Conservation (phyloP, 768 basidiomycete genomes). For the Suillus fuscotomentosus region DNA sequence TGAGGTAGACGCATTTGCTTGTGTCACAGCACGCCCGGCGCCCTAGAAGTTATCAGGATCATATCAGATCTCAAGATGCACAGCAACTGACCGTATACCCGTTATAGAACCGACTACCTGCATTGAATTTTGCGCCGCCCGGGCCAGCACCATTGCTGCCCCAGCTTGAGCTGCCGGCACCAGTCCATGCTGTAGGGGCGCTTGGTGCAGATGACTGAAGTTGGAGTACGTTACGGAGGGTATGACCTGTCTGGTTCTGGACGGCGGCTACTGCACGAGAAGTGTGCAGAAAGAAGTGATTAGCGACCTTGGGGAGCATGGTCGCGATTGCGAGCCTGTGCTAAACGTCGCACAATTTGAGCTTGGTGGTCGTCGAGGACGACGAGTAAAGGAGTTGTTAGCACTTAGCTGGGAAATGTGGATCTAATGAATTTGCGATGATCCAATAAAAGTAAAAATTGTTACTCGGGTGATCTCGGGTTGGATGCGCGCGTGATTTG, state of each 20-base stretch:
- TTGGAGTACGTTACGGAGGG: constrained; percentile 77
- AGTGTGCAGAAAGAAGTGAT: constrained; percentile 73
- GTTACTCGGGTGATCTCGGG: constrained; percentile 22
- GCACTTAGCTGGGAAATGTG: background rate
- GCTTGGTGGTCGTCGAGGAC: constrained; percentile 2
- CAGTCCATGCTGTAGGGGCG: constrained; percentile 36
- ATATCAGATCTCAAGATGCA: constrained; percentile 1
- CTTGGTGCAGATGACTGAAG: constrained; percentile 52
- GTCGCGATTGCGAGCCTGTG: constrained; percentile 13
- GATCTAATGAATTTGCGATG: background rate
- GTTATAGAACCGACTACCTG: constrained; percentile 69
- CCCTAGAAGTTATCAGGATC: constrained; percentile 40
- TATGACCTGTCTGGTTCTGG: constrained; percentile 65
- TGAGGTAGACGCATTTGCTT: constrained; percentile 61
- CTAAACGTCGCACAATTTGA: constrained; percentile 2
- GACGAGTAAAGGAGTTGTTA: background rate
- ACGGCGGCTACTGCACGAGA: constrained; percentile 74
- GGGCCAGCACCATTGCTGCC: constrained; percentile 60
- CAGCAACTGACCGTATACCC: constrained; percentile 57
- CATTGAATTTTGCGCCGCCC: constrained; percentile 69
- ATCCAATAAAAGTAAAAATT: constrained; percentile 17
- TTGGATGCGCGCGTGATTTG: background rate
- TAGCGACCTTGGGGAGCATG: constrained; percentile 85
- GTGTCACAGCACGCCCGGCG: constrained; percentile 68
- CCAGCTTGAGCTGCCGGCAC: constrained; percentile 49